Evolutionary conservation across 1,139 yeast genomes (phyloP).

Genomic region (Diutina neorugosa): DNA sequence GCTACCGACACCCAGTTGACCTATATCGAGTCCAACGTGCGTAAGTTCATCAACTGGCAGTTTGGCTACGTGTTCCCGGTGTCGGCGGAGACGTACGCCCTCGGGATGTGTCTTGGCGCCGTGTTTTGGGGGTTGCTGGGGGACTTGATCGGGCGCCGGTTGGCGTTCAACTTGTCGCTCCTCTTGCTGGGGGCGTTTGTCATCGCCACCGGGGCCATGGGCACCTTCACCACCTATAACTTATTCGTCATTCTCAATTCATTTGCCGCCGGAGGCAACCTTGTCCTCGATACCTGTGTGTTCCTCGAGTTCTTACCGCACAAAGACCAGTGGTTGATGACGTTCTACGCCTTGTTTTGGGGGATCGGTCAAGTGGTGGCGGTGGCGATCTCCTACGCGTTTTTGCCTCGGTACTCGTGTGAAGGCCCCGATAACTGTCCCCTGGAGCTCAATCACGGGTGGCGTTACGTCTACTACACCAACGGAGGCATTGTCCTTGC

Average conservation of each 20-base stretch:
- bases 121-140: conserved; percentile 3
- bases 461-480: conserved; percentile 47
- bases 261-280: conserved; percentile 47
- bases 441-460: conserved; percentile 37
- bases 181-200: conserved; percentile 32
- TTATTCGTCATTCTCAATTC: conserved; percentile 34
- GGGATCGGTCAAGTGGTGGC: conserved; percentile 51
- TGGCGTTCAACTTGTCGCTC: conserved; percentile 4
- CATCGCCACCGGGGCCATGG: conserved; percentile 41
- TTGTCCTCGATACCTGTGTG: conserved; percentile 48
- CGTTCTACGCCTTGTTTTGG: conserved; percentile 51
- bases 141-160: conserved; percentile 1
- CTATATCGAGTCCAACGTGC: conserved; percentile 32
- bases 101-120: conserved; percentile 3
- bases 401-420: conserved; percentile 39
- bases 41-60: conserved; percentile 29
- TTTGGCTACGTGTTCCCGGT: conserved; percentile 24
- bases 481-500: conserved; percentile 41
- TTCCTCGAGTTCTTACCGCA: conserved; percentile 47
- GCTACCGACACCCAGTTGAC: conserved; percentile 50
- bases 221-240: conserved; percentile 34
- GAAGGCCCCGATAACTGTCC: conserved; percentile 28
- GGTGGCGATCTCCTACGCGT: conserved; percentile 43
- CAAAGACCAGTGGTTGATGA: conserved; percentile 39
- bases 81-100: conserved; percentile 11